These are phyloP conservation scores for Fusarium virguliforme DNA, from an alignment of 2,329 filamentous ascomycete species.

Conservation along the genomic window DNA sequence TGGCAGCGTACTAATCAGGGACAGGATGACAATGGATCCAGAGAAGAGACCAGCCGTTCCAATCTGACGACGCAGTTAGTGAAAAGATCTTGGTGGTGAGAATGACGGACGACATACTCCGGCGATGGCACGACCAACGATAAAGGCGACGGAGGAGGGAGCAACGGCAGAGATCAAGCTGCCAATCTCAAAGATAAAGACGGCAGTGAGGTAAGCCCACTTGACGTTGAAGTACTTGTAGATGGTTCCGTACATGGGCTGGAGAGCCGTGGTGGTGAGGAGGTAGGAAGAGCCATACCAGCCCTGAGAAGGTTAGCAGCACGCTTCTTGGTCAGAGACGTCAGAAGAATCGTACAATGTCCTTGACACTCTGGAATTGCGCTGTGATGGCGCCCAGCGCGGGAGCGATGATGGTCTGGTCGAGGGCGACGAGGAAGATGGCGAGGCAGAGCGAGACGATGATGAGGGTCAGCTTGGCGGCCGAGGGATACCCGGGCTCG, in stretches of 20 bases:
- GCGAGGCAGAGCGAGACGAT: conserved; percentile 63
- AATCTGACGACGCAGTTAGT: conserved; percentile 53
- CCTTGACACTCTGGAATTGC: conserved; percentile 62
- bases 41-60: conserved; percentile 68
- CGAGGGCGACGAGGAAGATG: conserved; percentile 67
- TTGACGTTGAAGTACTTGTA: conserved; percentile 69
- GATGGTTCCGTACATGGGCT: conserved; percentile 66
- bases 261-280: conserved; percentile 65
- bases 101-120: conserved; percentile 54
- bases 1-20: conserved; percentile 57
- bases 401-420: conserved; percentile 69
- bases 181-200: conserved; percentile 64
- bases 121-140: conserved; percentile 67
- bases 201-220: conserved; percentile 60
- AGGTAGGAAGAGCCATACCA: conserved; percentile 69
- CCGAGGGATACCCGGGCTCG: conserved; percentile 58
- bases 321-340: not conserved
- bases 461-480: conserved; percentile 60
- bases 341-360: conserved; percentile 58
- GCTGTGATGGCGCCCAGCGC: conserved; percentile 68
- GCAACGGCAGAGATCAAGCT: conserved; percentile 63
- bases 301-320: conserved; percentile 51
- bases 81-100: not conserved
- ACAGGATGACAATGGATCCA: conserved; percentile 66
- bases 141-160: conserved; percentile 64